Conservation (phyloP, 768 basidiomycete species). For the Solioccasus polychromus region DNA sequence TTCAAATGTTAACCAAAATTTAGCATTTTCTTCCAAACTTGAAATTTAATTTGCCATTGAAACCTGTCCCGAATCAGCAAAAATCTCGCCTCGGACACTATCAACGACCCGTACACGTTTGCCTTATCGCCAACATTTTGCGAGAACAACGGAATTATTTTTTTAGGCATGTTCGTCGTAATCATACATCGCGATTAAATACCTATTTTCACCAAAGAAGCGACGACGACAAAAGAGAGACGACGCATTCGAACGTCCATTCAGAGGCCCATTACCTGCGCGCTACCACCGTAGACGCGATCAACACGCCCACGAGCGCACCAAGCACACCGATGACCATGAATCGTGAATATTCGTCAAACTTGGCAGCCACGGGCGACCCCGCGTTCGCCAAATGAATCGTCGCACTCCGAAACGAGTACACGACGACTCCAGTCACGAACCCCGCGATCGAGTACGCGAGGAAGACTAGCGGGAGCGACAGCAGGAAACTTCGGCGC, state of each 20-base stretch:
- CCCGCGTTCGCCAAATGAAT: constrained; percentile 35
- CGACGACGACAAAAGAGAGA: no score
- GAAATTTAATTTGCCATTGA: no score
- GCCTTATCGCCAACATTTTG: no score
- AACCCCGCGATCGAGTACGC: constrained; percentile 70
- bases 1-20: no score
- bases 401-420: constrained; percentile 56
- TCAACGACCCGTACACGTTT: no score
- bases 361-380: constrained; percentile 37
- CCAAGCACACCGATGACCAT: constrained; percentile 63
- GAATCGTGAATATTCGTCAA: constrained; percentile 62
- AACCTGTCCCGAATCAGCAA: no score
- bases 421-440: constrained; percentile 60
- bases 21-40: no score
- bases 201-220: no score
- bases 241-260: background rate
- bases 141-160: no score
- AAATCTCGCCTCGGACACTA: no score
- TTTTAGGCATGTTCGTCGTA: no score
- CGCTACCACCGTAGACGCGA: constrained; percentile 43
- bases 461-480: constrained; percentile 71
- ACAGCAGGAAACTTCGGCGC: constrained; percentile 57
- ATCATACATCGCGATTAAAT: no score
- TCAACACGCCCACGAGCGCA: constrained; percentile 58
- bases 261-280: constrained; percentile 14